Evolutionary conservation across 345 rosid species (phyloP), one percentile per base, ranked within the genome.

Genomic region (Geranium rotundifolium): DNA sequence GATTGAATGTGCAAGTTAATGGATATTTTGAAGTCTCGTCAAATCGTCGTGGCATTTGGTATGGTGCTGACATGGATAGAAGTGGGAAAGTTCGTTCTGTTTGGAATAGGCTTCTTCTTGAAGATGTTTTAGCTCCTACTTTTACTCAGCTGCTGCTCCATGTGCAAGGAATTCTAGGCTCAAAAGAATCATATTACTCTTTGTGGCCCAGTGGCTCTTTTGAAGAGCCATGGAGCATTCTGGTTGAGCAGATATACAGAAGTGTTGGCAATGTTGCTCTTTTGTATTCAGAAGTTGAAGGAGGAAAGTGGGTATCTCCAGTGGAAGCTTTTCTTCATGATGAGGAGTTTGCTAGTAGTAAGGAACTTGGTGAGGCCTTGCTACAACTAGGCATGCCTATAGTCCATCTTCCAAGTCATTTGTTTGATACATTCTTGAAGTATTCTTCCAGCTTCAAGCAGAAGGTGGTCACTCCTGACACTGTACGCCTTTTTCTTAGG

Each of bases 41-140:
- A 58, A 91, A 88, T 62, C 98, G 98, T 57, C 96, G 98, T 55
- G 96, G 96, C 70, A 91, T 91, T 76, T 91, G 98, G 98, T 86
- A 88, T 76, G 98, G 98, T 65, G 96, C 74, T 55, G 98, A 91
- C 72, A 91, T 91, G 98, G 98, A 91, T 71, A 88, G 91, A 77
- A 82, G 98, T 78, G 98, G 96, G 19, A 91, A 85, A 82, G 69
- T 91, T 75, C 98, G 98, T 61, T 91, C 95, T 27, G 72, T 84
- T 62, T 91, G 98, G 98, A 91, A 91, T 76, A 81, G 85, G 76
- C 95, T 86, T 76, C 95, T 91, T 72, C 77, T 91, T 62, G 98
- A 91, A 79, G 96, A 91, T 77, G 81, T 91, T 57, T 79, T 88
- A 58, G 96, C 90, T 65, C 96, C 96, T 73, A 39, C 77, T 59